A percentile compares a stretch with the other conserved stretches of the same genome.
Evolutionary conservation across 2,329 filamentous ascomycete species (phyloP).

Genomic region (Akanthomyces muscarius): DNA sequence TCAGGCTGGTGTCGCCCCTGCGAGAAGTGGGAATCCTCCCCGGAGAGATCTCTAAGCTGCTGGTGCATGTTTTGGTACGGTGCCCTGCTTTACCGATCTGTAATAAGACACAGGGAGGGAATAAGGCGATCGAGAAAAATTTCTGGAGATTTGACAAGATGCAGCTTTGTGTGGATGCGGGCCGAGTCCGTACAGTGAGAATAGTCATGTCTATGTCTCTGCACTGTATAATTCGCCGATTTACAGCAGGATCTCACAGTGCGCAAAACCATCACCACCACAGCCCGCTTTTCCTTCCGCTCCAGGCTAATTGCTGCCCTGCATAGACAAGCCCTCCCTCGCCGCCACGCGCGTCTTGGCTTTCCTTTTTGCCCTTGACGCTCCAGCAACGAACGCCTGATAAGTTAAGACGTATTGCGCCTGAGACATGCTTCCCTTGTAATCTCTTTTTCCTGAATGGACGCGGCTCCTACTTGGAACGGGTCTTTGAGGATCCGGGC

Average conservation of each 20-base stretch:
- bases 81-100: slow-evolving; percentile 6
- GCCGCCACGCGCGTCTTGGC: neutral
- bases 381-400: neutral
- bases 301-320: slow-evolving; percentile 2
- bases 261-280: neutral
- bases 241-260: neutral
- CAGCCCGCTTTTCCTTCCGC: slow-evolving; percentile 4
- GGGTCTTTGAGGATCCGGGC: neutral
- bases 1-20: slow-evolving; percentile 8
- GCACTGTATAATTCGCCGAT: neutral
- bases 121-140: slow-evolving; percentile 1
- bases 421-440: slow-evolving; percentile 15
- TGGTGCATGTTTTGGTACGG: slow-evolving; percentile 11
- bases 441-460: neutral
- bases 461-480: neutral
- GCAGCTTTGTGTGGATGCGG: slow-evolving; percentile 14
- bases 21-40: slow-evolving; percentile 12
- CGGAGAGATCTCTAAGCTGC: slow-evolving; percentile 11
- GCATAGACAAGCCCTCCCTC: slow-evolving; percentile 11
- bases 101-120: slow-evolving; percentile 12
- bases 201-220: neutral
- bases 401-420: neutral
- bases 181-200: slow-evolving; percentile 10
- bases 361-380: slow-evolving; percentile 11
- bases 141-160: slow-evolving; percentile 9